Evolutionary conservation across 2,329 filamentous ascomycete genomes (phyloP), one percentile per base, ranked within the genome.

Genomic region (Fusarium multiceps): DNA sequence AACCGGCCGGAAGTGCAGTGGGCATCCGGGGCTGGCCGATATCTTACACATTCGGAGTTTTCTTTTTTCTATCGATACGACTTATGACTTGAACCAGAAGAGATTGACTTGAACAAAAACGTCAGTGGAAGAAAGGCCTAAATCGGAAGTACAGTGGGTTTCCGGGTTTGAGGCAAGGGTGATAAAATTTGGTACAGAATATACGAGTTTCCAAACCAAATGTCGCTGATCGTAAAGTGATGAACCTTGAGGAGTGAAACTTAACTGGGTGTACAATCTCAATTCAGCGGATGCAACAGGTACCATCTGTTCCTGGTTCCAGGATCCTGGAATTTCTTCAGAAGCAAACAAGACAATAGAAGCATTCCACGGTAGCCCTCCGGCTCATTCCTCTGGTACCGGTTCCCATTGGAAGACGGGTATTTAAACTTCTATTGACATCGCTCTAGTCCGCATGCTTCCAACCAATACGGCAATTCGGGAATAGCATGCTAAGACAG

Each of bases 111-210:
- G 57, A 73, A 76, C 69, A 60, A 18, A 49, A 45, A 45, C 43
- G 18, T 41, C 54, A 42, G 45, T 23, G 37, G 54, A 47, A 34
- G 53, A 27, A 25, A 11, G 18, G n/a, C 40, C 46, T 42, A 46
- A 53, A 51, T 51, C 55, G 50, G 71, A 73, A 73, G 70, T 74
- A 51, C 74, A 76, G 70, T 74, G 48, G 72, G 74, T 72, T 74
- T 76, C 64, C 68, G 55, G 63, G 71, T 54, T 64, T 53, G 28
- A 23, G 13, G 27, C 16, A 41, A 58, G 46, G 54, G 66, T 56
- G 64, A 71, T 53, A 51, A 54, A 60, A 34, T 27, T 46, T n/a
- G 18, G 25, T 21, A 41, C 1, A 28, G 10, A 54, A 49, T 66
- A 42, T 18, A 55, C 8, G n/a, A 47, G 32, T 13, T 25, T 43